Evolutionary conservation across 2,329 filamentous ascomycete genomes (phyloP), one percentile per base, ranked within the genome.

Genomic region (Cladosporium phlei): DNA sequence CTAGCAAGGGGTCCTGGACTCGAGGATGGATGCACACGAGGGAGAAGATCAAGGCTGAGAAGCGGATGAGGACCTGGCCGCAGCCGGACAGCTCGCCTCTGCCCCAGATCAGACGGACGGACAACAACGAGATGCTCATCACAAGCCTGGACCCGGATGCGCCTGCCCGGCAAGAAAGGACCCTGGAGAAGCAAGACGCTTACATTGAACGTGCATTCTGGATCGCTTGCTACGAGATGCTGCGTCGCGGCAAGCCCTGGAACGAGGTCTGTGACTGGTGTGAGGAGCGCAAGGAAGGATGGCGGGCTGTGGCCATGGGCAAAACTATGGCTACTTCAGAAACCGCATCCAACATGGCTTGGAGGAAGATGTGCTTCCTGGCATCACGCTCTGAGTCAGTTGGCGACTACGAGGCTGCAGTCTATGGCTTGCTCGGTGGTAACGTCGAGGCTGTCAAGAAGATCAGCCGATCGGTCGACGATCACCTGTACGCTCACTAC

Each of bases 71-170:
- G 49, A 78, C 80, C 21, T 64, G 61, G 58, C 57, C 62, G 3
- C 51, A 54, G 49, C 20, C 57, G 48, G 49, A 77, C 77, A 27
- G 74, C 79, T 38, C 63, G 77, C 53, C 83, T 73, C 58, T 74
- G 74, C 24, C 70, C 24, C 63, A 65, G 49, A 64, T 67, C 33
- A 54, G 58, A 32, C 63, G 67, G 46, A 57, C 54, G 10, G 77
- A 80, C 39, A 72, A 70, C 57, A 79, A 76, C 20, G 80, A 80
- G 46, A 76, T 79, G 5, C 69, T 95, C 2, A 81, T 95, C 44
- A 94, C 88, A 1, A 88, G 95, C 57, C 75, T 98, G 25, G 93
- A 98, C 59, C 93, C 93, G 0, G 93, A 98, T 70, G 88, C 89
- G 5, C 75, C 82, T n/a, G 83, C 82, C 28, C 80, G 93, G 51